A percentile compares a stretch with the other conserved stretches of the same genome.
These are phyloP conservation scores for Lecanosticta acicola DNA, from an alignment of 2,329 filamentous ascomycete species.

Conservation along the genomic window DNA sequence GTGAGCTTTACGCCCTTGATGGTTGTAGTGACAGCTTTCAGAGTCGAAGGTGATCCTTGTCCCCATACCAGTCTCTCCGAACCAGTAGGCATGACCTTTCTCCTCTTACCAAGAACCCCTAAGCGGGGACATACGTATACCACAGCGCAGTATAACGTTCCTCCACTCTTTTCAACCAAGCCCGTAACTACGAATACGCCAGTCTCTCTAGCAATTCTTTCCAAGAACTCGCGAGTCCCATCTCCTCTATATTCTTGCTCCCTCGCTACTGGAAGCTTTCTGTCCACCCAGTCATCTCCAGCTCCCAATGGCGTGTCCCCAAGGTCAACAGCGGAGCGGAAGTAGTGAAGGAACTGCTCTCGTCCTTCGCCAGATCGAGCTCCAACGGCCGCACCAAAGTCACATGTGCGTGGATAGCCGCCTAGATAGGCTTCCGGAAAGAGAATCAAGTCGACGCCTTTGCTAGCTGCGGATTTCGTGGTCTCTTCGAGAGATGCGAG, in stretches of 20 bases:
- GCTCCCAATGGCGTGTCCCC: constrained; percentile 70
- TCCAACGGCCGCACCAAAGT: constrained; percentile 71
- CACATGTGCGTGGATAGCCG: constrained; percentile 77
- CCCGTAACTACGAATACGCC: constrained; percentile 79
- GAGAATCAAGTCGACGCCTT: constrained; percentile 63
- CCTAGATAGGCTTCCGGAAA: constrained; percentile 91
- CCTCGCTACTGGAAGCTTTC: constrained; percentile 50
- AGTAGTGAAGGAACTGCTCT: constrained; percentile 78
- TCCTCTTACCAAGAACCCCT: constrained; percentile 74
- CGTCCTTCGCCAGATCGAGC: constrained; percentile 62
- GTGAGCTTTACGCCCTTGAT: constrained; percentile 76
- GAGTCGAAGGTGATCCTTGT: constrained; percentile 71
- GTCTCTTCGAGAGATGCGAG: constrained; percentile 60
- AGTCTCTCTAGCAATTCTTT: constrained; percentile 67
- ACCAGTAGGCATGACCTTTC: constrained; percentile 90
- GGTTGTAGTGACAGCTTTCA: constrained; percentile 70
- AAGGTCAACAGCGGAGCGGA: constrained; percentile 71
- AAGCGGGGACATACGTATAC: constrained; percentile 72
- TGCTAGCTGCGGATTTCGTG: constrained; percentile 57
- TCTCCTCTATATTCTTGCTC: constrained; percentile 54
- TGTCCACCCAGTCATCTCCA: constrained; percentile 65
- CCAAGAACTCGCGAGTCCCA: constrained; percentile 74
- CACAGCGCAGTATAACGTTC: constrained; percentile 76
- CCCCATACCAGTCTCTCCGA: constrained; percentile 83
- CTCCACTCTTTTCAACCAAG: constrained; percentile 71